Conservation (phyloP, 208 protist genomes). For the Acanthamoeba culbertsoni region DNA sequence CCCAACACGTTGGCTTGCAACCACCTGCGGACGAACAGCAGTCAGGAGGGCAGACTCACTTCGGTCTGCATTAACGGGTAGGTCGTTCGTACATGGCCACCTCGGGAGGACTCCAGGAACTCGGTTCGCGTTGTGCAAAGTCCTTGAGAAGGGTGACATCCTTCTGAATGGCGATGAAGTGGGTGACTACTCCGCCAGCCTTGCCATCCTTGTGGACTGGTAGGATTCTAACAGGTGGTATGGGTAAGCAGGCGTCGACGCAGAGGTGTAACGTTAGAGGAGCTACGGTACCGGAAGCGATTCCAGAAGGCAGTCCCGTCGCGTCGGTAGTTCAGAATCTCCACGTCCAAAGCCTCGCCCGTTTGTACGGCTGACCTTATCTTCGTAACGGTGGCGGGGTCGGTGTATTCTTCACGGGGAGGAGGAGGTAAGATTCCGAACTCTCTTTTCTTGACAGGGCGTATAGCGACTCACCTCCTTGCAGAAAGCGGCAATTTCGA, state of each 20-base stretch:
- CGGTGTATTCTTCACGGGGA: not conserved
- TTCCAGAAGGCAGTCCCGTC: conserved; percentile 66
- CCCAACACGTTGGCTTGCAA: not conserved
- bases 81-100: not conserved
- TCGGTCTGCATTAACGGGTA: not conserved
- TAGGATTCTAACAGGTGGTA: not conserved
- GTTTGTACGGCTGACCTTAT: not conserved
- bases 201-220: conserved; percentile 7
- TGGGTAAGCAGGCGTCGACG: not conserved
- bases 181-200: not conserved
- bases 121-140: not conserved
- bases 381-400: not conserved
- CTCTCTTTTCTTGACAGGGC: not conserved
- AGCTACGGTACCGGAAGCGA: not conserved
- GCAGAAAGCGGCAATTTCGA: conserved; percentile 29
- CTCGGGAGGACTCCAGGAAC: conserved; percentile 11
- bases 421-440: not conserved
- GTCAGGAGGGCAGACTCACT: not conserved
- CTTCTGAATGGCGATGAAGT: conserved; percentile 42
- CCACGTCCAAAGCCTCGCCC: conserved; percentile 33
- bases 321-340: conserved; percentile 63
- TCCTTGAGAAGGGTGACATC: conserved; percentile 53
- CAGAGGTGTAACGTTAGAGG: not conserved
- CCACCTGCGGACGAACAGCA: not conserved
- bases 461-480: not conserved